phyloP scores from a whole-genome alignment of 768 basidiomycete species.

The Tulasnella sp. region DNA sequence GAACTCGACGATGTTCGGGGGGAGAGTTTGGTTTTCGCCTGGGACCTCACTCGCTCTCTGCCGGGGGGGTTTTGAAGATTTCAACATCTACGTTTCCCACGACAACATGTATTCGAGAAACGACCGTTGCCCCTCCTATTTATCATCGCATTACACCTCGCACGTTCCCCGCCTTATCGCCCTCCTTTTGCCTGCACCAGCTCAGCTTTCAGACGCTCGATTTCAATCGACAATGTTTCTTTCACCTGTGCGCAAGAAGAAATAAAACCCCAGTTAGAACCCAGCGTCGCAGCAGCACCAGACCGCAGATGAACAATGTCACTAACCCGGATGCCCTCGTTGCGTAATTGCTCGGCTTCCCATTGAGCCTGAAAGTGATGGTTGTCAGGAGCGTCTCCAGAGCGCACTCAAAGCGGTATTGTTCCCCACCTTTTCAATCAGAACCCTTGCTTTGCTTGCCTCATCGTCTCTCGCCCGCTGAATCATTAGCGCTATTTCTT shows the following conservation, averaged over 20 bases:
- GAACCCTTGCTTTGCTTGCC: slow-evolving; percentile 4
- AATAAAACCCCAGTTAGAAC: neutral
- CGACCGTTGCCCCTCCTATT: neutral
- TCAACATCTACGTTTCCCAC: slow-evolving; percentile 12
- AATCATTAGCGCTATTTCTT: slow-evolving; percentile 20
- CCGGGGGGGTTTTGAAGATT: slow-evolving; percentile 12
- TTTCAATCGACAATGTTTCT: slow-evolving; percentile 17
- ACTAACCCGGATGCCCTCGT: slow-evolving; percentile 10
- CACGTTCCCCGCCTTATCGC: neutral
- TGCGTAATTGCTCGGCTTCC: slow-evolving; percentile 23
- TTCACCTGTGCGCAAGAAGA: neutral
- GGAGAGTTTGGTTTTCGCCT: slow-evolving; percentile 18
- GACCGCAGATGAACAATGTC: neutral
- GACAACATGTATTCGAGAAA: slow-evolving; percentile 5
- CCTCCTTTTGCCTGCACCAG: neutral
- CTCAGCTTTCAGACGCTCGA: slow-evolving; percentile 13
- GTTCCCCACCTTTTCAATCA: slow-evolving; percentile 12
- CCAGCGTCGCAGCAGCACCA: neutral
- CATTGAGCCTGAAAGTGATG: slow-evolving; percentile 17
- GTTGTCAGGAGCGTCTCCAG: neutral
- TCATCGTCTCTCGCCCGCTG: slow-evolving; percentile 21
- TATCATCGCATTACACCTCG: neutral
- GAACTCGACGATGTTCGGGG: neutral
- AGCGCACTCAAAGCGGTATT: neutral
- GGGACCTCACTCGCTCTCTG: slow-evolving; percentile 9